These are phyloP conservation scores for Wakefieldia striispora DNA, from an alignment of 768 basidiomycete species.

Conservation along the genomic window DNA sequence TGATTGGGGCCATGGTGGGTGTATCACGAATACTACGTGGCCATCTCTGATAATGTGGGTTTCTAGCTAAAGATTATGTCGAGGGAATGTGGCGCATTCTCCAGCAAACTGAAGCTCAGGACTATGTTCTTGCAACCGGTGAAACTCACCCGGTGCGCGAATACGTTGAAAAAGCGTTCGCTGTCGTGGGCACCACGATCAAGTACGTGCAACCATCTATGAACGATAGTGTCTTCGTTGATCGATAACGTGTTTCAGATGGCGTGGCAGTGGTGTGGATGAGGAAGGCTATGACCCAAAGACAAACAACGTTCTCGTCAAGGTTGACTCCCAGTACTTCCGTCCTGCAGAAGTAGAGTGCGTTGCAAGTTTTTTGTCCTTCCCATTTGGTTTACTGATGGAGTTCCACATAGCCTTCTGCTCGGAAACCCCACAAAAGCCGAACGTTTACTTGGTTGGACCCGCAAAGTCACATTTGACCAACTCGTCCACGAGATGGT, in stretches of 20 bases:
- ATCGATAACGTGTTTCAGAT: slow-evolving; percentile 40
- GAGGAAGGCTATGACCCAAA: slow-evolving; percentile 75
- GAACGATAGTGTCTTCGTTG: neutral
- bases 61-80: slow-evolving; percentile 78
- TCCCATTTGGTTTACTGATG: neutral
- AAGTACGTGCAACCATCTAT: slow-evolving; percentile 39
- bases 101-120: slow-evolving; percentile 78
- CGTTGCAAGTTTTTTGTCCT: slow-evolving; percentile 31
- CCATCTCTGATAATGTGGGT: slow-evolving; percentile 6
- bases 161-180: slow-evolving; percentile 88
- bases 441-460: slow-evolving; percentile 87
- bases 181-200: slow-evolving; percentile 61
- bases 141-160: slow-evolving; percentile 96
- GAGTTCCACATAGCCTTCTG: slow-evolving; percentile 53
- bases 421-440: slow-evolving; percentile 90
- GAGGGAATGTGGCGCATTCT: slow-evolving; percentile 99
- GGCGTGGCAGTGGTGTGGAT: slow-evolving; percentile 73
- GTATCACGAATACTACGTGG: neutral
- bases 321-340: slow-evolving; percentile 88
- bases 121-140: slow-evolving; percentile 94
- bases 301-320: slow-evolving; percentile 72
- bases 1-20: slow-evolving; percentile 95
- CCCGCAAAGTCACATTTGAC: slow-evolving; percentile 80
- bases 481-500: slow-evolving; percentile 93
- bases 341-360: slow-evolving; percentile 94